Base-by-base conservation (phyloP, 2,329 filamentous ascomycete genomes). In the Zymoseptoria pseudotritici region DNA sequence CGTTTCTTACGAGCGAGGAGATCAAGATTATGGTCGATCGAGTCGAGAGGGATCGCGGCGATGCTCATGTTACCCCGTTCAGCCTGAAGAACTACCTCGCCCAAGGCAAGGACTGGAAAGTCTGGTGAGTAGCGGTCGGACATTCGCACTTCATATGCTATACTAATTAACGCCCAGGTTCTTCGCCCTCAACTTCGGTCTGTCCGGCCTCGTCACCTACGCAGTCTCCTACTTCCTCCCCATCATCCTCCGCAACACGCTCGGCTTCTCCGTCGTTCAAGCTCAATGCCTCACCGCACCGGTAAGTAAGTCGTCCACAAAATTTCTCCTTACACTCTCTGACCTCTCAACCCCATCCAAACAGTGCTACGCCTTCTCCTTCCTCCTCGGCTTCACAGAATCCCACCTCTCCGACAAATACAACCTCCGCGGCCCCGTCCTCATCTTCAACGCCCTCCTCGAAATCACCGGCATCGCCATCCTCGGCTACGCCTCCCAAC, bases 391-490 rank as follows among this genome's bases (percentile, higher is more conserved):
- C 21, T 57, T 57, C 29, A 29, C 22, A 3, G 29, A 49, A 20
- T 53, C 58, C 9, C 50, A 50, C 46, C 19, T 56, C 29, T 56
- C 53, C 20, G 58, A 59, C 53, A 59, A 59, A 53, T 29, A 56
- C 58, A 56, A 53, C 17, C 46, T 56, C 29, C 53, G 58, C 9
- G 56, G 52, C 29, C 51, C 36, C 7, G 76, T 90, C 66, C 79
- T 91, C 63, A 66, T 83, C 57, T 79, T 82, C 75, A 90, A 91
- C 77, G 82, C 84, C 74, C 24, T 87, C 2, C 75, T 90, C 26
- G 51, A 56, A n/a, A 57, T 91, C 55, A 81, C 90, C 59, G 89
- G 89, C 2, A 76, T 91, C 5, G 82, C 86, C 24, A 83, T 92
- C 70, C 86, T 91, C 77, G 89, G 88, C 36, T 92, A 86, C 77